phyloP scores from a whole-genome alignment of 257 asterid genomes.

The Solanum gracilifrons region DNA sequence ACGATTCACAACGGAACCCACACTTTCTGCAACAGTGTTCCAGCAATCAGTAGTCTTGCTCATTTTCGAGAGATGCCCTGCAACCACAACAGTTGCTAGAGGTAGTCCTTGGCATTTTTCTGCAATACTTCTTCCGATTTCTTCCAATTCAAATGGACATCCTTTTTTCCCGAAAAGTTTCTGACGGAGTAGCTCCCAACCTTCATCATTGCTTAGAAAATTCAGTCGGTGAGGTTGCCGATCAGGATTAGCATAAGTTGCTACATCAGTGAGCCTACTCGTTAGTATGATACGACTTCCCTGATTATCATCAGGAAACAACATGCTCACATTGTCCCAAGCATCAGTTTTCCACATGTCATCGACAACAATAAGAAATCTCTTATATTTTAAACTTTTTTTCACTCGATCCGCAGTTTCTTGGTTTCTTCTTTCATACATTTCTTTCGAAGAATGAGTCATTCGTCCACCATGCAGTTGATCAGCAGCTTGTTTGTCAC shows the following conservation, averaged over 20 bases:
- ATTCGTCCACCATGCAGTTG: neutral
- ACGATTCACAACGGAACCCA: conserved; percentile 5
- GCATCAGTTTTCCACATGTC: conserved; percentile 16
- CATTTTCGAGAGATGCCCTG: conserved; percentile 12
- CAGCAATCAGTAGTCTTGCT: conserved; percentile 10
- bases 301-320: conserved; percentile 10
- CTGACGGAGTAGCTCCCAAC: conserved; percentile 18
- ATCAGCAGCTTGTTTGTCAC: neutral
- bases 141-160: conserved; percentile 13
- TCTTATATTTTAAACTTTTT: conserved; percentile 3
- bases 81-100: conserved; percentile 21
- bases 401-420: conserved; percentile 5
- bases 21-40: conserved; percentile 9
- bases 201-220: conserved; percentile 8
- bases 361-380: conserved; percentile 20
- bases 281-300: conserved; percentile 21
- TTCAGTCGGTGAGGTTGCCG: conserved; percentile 9
- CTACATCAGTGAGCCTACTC: conserved; percentile 11
- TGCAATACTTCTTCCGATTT: conserved; percentile 6
- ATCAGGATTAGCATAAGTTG: conserved; percentile 2
- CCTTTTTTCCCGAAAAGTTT: conserved; percentile 7
- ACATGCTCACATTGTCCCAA: conserved; percentile 14
- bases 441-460: neutral
- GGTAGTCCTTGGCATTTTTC: conserved; percentile 23
- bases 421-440: neutral